Conservation (phyloP, 1,284 basidiomycete genomes). For the Blastosporella zonata region DNA sequence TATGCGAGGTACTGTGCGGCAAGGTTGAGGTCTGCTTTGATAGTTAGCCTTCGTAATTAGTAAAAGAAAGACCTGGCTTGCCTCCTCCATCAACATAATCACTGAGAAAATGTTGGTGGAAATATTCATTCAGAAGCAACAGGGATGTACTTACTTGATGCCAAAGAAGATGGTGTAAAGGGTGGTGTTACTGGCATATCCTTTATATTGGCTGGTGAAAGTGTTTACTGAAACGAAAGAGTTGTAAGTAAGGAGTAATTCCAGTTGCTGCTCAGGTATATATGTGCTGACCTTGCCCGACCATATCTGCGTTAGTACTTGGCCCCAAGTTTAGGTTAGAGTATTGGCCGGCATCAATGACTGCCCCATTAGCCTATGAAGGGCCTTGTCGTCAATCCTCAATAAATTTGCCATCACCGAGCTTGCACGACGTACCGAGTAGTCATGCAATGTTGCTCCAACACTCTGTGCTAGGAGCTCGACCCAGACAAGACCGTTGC, state of each 20-base stretch:
- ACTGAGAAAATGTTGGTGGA: constrained; percentile 8
- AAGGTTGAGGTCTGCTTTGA: constrained; percentile 26
- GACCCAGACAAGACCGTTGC: constrained; percentile 38
- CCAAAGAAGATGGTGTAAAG: constrained; percentile 40
- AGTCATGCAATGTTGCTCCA: constrained; percentile 39
- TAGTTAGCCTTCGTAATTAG: not conserved
- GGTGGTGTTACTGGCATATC: constrained; percentile 30
- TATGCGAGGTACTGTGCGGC: constrained; percentile 35
- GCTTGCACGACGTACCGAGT: constrained; percentile 32
- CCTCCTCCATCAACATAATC: constrained; percentile 24
- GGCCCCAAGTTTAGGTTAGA: constrained; percentile 21
- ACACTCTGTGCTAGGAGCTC: constrained; percentile 32
- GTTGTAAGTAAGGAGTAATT: not conserved
- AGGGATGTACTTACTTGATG: constrained; percentile 27
- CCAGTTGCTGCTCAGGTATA: not conserved
- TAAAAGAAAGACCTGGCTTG: constrained; percentile 7
- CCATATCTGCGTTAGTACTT: constrained; percentile 26
- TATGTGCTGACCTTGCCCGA: constrained; percentile 15
- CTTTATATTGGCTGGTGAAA: constrained; percentile 20
- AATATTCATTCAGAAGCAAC: not conserved
- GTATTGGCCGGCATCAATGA: constrained; percentile 35
- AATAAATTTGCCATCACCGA: not conserved
- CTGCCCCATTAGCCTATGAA: constrained; percentile 32
- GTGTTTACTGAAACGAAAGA: constrained; percentile 18
- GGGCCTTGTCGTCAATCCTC: not conserved